These are phyloP conservation scores for Trichoderma harzianum DNA, from an alignment of 2,329 filamentous ascomycete genomes.

Conservation along the genomic window DNA sequence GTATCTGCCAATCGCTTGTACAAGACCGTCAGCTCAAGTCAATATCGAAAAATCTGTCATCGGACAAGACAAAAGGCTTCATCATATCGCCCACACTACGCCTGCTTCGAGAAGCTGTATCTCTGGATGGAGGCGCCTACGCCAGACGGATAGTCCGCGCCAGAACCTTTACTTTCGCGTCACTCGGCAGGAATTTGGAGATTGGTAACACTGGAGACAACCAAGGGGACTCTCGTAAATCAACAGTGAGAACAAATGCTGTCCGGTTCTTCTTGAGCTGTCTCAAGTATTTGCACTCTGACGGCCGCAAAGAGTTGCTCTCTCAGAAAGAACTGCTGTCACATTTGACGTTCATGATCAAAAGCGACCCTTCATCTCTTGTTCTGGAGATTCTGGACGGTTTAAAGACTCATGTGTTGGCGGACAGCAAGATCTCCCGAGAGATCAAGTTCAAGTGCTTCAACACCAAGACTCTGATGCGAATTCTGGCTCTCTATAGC, in stretches of 20 bases:
- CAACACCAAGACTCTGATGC: constrained; percentile 68
- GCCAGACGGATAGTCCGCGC: constrained; percentile 75
- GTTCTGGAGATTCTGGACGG: constrained; percentile 71
- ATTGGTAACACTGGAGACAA: constrained; percentile 57
- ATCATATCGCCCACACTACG: constrained; percentile 85
- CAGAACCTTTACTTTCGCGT: constrained; percentile 74
- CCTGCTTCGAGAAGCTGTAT: constrained; percentile 79
- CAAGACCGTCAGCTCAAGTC: constrained; percentile 78
- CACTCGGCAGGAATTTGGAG: constrained; percentile 75
- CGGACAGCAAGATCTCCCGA: constrained; percentile 69
- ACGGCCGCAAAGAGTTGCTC: constrained; percentile 78
- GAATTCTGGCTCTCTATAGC: constrained; percentile 69
- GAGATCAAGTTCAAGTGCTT: constrained; percentile 73
- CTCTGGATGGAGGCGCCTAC: constrained; percentile 78
- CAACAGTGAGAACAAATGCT: constrained; percentile 79
- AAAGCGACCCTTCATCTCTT: constrained; percentile 72
- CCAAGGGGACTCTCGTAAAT: constrained; percentile 63
- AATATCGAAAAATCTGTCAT: constrained; percentile 72
- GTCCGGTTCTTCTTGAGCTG: constrained; percentile 77
- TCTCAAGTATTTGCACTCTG: constrained; percentile 71
- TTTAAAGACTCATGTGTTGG: constrained; percentile 67
- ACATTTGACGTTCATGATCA: constrained; percentile 75
- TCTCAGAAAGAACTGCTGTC: constrained; percentile 76
- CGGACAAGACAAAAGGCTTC: constrained; percentile 79
- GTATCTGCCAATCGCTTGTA: constrained; percentile 77